Conservation (phyloP, 768 basidiomycete genomes). For the Saitozyma podzolica region DNA sequence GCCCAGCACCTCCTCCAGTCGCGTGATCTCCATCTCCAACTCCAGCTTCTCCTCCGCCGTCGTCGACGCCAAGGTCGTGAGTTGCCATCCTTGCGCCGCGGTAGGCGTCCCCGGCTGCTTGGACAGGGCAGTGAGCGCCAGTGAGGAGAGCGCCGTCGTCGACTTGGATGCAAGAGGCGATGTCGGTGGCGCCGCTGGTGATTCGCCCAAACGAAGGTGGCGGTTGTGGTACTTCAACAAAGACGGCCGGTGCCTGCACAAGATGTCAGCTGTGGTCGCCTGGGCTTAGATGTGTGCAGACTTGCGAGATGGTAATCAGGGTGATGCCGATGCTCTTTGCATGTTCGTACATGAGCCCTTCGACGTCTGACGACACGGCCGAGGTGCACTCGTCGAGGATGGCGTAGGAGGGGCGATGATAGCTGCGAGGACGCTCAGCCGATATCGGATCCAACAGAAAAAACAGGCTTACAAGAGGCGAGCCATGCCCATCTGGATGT, state of each 20-base stretch:
- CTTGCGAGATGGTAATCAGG: constrained; percentile 78
- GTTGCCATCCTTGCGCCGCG: constrained; percentile 38
- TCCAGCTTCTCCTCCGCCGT: constrained; percentile 56
- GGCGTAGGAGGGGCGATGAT: constrained; percentile 48
- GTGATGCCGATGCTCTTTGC: constrained; percentile 86
- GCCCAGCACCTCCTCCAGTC: constrained; percentile 65
- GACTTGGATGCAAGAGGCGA: constrained; percentile 16
- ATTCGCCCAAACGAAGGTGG: constrained; percentile 72
- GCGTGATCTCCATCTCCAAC: constrained; percentile 70
- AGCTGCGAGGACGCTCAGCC: constrained; percentile 18
- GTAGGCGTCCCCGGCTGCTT: constrained; percentile 24
- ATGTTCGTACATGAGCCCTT: constrained; percentile 92
- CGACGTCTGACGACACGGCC: constrained; percentile 93
- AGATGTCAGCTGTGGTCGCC: background rate
- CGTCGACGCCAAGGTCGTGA: constrained; percentile 32
- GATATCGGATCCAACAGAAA: background rate
- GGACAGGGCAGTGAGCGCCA: constrained; percentile 1
- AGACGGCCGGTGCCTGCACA: constrained; percentile 62
- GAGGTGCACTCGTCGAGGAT: constrained; percentile 77
- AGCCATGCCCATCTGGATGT: constrained; percentile 76
- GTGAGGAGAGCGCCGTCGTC: constrained; percentile 15
- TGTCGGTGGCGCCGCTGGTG: constrained; percentile 11
- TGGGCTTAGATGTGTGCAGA: constrained; percentile 36
- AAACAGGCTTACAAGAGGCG: constrained; percentile 71
- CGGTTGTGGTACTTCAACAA: constrained; percentile 86